Evolutionary conservation across 148 eudicot genomes (phyloP).

Genomic region (Vaccinium darrowii): DNA sequence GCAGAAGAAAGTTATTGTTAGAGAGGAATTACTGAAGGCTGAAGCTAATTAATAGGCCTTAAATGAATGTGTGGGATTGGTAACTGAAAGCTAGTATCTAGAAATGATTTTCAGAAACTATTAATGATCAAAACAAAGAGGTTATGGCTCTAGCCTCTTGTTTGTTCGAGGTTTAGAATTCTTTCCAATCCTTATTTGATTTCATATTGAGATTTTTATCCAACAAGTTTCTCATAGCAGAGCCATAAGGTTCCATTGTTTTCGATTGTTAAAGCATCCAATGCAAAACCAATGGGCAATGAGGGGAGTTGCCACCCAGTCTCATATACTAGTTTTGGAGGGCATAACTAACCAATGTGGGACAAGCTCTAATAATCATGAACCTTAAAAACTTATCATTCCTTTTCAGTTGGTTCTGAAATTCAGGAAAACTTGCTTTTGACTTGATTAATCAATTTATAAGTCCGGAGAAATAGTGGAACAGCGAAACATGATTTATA

Average conservation of each 20-base stretch:
- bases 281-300: no score
- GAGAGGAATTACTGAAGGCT: not conserved
- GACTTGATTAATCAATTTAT: not conserved
- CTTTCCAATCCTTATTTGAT: not conserved
- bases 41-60: constrained; percentile 2
- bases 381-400: not conserved
- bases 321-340: no score
- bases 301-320: no score
- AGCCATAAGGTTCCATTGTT: not conserved
- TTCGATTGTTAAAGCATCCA: not conserved
- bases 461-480: not conserved
- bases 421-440: not conserved
- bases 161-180: not conserved
- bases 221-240: constrained; percentile 4
- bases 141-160: not conserved
- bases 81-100: constrained; percentile 25
- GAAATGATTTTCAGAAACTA: constrained; percentile 5
- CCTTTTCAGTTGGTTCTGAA: not conserved
- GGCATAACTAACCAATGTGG: no score
- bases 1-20: not conserved
- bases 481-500: not conserved
- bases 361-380: not conserved
- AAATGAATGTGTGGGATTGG: constrained; percentile 14
- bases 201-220: not conserved
- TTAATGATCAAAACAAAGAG: not conserved